These are phyloP conservation scores for Ganoderma multipileum DNA, from an alignment of 1,284 basidiomycete species.

Conservation along the genomic window DNA sequence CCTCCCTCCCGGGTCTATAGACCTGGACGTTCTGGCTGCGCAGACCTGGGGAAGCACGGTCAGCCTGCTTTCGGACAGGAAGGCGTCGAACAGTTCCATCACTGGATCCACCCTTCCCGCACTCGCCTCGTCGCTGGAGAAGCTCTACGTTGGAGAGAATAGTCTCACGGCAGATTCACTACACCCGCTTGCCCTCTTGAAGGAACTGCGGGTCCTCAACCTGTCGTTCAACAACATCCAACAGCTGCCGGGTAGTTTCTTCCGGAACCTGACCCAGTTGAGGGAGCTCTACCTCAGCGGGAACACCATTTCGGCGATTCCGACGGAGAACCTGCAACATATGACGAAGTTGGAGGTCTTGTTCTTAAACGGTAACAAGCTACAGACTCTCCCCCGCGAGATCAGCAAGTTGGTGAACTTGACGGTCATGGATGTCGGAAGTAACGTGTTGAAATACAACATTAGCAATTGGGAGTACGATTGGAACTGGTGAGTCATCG, in stretches of 20 bases:
- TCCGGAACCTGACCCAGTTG: constrained; percentile 73
- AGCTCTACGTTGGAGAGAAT: constrained; percentile 92
- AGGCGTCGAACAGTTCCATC: constrained; percentile 50
- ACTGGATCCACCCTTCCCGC: constrained; percentile 57
- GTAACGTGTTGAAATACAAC: constrained; percentile 96
- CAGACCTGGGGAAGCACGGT: constrained; percentile 24
- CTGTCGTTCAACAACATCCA: constrained; percentile 96
- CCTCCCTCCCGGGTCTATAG: constrained; percentile 49
- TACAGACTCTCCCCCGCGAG: constrained; percentile 93
- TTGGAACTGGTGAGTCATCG: constrained; percentile 89
- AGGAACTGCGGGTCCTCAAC: constrained; percentile 85
- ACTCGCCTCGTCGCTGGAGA: constrained; percentile 75
- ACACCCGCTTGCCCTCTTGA: constrained; percentile 76
- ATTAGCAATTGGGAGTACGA: constrained; percentile 99
- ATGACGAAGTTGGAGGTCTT: constrained; percentile 75
- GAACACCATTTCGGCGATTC: constrained; percentile 90
- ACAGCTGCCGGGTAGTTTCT: constrained; percentile 84
- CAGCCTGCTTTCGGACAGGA: constrained; percentile 43
- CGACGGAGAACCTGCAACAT: constrained; percentile 85
- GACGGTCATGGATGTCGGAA: constrained; percentile 91
- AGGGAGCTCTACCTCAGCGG: constrained; percentile 94
- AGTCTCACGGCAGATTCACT: constrained; percentile 85
- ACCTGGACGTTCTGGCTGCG: constrained; percentile 20
- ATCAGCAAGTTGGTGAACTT: constrained; percentile 85
- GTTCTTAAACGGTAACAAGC: constrained; percentile 93